Percentiles rank a stretch among this genome's conserved stretches.
Conservation (phyloP, 1,284 basidiomycete species). For the Trametes polyzona region DNA sequence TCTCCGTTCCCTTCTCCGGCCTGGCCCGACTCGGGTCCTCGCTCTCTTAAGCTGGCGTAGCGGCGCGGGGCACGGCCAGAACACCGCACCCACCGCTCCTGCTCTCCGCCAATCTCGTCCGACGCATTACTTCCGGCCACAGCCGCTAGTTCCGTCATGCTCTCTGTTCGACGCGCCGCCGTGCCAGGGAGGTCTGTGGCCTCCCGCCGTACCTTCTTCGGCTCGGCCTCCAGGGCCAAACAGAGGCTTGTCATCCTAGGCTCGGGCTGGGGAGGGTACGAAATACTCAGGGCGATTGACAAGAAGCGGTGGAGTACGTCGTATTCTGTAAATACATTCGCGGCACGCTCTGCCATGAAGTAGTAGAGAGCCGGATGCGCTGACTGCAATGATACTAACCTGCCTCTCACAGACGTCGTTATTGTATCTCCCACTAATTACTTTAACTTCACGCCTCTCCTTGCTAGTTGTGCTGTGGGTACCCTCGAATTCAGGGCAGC, state of each 20-base stretch:
- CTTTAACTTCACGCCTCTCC: conserved; percentile 85
- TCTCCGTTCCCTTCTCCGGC: conserved; percentile 8
- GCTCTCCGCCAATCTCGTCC: background rate
- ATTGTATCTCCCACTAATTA: conserved; percentile 77
- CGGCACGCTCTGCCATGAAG: background rate
- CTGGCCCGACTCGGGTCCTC: background rate
- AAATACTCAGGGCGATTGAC: conserved; percentile 65
- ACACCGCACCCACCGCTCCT: background rate
- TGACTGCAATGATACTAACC: background rate
- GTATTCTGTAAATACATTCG: background rate
- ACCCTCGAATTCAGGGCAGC: conserved; percentile 83
- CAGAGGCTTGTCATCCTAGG: conserved; percentile 81
- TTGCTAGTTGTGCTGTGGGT: conserved; percentile 80
- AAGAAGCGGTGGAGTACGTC: conserved; percentile 68
- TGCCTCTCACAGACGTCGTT: conserved; percentile 55
- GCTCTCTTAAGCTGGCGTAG: conserved; percentile 4
- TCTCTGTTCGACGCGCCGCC: background rate
- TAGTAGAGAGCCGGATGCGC: no score
- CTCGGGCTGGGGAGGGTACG: conserved; percentile 86
- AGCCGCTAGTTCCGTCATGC: background rate
- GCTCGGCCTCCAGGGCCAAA: conserved; percentile 40
- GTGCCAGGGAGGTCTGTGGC: background rate
- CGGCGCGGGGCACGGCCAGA: no score
- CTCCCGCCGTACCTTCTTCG: conserved; percentile 28
- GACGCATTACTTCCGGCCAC: background rate